Base-by-base conservation (phyloP, 2,329 filamentous ascomycete genomes). In the Beauveria varroae region DNA sequence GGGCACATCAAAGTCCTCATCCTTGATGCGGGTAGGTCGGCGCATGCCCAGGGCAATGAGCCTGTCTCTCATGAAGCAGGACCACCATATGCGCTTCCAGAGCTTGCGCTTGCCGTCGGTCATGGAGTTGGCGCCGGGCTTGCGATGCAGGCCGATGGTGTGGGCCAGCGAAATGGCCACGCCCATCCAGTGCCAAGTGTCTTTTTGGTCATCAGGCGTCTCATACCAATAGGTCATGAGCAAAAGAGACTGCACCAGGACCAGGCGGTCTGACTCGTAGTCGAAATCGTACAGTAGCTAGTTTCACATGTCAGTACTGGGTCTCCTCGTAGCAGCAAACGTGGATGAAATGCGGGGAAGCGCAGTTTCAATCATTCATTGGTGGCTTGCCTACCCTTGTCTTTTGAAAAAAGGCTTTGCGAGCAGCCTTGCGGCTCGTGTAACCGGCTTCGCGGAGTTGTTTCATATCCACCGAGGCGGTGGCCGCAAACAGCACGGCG, bases 181-280 rank as follows among this genome's bases (percentile, higher is more conserved):
- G 20, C 93, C 93, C 90, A 97, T 96, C 93, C 93, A 97, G 72
- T 97, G 93, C 90, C 93, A 97, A 51, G 93, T 97, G 72, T 97
- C 93, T 74, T 97, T 97, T 71, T 96, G 91, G 72, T 97, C 93
- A 74, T 97, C 92, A 0, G 93, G 93, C 14, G 91, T 96, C 75
- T 97, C 93, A 73, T 97, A 97, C 89, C 93, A 98, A 73, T 96
- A 96, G 3, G 93, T 96, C 89, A 97, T 93, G 63, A 97, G 81
- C 26, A 97, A 80, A 24, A 97, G 80, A 5, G 90, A 88, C 74
- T 97, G 93, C 18, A 97, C 91, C 26, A 97, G 82, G 22, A 91
- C 86, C 62, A 97, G 87, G 57, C 93, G 89, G 73, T 97, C 93
- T 50, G 87, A 85, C 74, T 98, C 93, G 73, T 96, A 96, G 73